A percentile compares a stretch with the other conserved stretches of the same genome.
Evolutionary conservation across 805 yeast genomes (phyloP).

Genomic region (Candida tammaniensis): DNA sequence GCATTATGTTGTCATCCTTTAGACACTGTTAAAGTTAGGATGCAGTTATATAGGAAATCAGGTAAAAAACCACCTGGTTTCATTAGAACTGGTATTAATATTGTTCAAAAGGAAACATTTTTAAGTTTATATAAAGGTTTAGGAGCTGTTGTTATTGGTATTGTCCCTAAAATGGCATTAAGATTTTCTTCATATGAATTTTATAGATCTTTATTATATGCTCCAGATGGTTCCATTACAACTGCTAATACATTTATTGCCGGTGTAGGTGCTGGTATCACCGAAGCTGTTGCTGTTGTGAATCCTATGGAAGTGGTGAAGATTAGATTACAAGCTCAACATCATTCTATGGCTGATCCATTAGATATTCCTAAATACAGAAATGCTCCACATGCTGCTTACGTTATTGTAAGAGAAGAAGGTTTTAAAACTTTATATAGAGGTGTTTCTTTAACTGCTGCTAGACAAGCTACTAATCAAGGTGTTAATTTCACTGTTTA

Average conservation of each 20-base stretch:
- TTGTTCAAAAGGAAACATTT: conserved; percentile 76
- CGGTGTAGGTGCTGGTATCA: conserved; percentile 96
- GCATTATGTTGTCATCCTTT: conserved; percentile 98
- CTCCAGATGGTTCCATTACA: conserved; percentile 61
- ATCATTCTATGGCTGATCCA: conserved; percentile 84
- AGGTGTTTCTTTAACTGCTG: conserved; percentile 94
- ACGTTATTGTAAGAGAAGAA: conserved; percentile 83
- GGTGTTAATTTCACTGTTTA: conserved; percentile 98
- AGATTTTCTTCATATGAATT: conserved; percentile 93
- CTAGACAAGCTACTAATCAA: conserved; percentile 97
- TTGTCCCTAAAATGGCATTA: conserved; percentile 97
- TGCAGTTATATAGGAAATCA: conserved; percentile 80
- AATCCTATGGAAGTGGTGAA: conserved; percentile 98
- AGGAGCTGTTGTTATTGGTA: conserved; percentile 96
- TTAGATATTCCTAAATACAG: conserved; percentile 78
- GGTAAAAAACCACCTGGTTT: conserved; percentile 86
- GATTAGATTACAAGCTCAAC: conserved; percentile 94
- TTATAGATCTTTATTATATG: conserved; percentile 67
- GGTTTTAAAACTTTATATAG: conserved; percentile 86
- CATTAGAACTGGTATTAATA: conserved; percentile 72
- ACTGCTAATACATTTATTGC: conserved; percentile 80
- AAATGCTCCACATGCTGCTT: conserved; percentile 89
- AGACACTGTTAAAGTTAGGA: conserved; percentile 94
- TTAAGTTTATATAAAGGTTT: conserved; percentile 90
- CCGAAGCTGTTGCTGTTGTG: conserved; percentile 92